These are phyloP conservation scores for Pythium scleroteichum DNA, from an alignment of 352 stramenopile species.

Conservation along the genomic window DNA sequence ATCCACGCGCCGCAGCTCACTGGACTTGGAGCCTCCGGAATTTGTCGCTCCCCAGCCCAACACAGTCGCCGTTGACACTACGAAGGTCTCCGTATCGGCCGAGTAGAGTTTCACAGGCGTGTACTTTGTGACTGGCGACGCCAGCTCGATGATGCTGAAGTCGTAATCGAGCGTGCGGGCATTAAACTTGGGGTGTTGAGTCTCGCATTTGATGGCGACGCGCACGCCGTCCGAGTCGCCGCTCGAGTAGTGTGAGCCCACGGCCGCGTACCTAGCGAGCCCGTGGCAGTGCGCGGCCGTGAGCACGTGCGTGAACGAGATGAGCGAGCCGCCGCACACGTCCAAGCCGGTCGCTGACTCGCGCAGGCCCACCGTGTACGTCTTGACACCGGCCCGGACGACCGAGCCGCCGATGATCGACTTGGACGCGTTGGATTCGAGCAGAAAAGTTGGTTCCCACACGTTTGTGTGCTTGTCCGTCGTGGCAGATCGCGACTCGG, in stretches of 20 bases:
- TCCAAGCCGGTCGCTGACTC: neutral
- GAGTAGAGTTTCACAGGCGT: neutral
- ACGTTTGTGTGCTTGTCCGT: neutral
- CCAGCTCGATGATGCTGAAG: slow-evolving; percentile 1
- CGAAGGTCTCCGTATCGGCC: slow-evolving; percentile 3
- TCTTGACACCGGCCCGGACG: neutral
- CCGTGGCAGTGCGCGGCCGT: neutral
- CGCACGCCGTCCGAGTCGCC: neutral
- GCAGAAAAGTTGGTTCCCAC: neutral
- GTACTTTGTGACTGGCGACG: neutral
- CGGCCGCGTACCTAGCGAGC: neutral
- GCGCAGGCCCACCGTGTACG: neutral
- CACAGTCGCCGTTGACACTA: neutral
- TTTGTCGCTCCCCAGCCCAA: neutral
- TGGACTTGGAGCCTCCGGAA: neutral
- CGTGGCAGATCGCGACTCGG: no score
- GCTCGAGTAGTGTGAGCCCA: slow-evolving; percentile 1
- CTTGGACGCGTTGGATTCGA: neutral
- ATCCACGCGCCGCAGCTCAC: neutral
- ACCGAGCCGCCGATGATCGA: slow-evolving; percentile 1
- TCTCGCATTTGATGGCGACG: neutral
- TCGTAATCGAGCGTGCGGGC: neutral
- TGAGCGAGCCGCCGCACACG: slow-evolving; percentile 2
- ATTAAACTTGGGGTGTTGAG: neutral
- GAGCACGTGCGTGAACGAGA: neutral